Evolutionary conservation across 2,329 filamentous ascomycete genomes (phyloP).

Genomic region (Venturia pyrina): DNA sequence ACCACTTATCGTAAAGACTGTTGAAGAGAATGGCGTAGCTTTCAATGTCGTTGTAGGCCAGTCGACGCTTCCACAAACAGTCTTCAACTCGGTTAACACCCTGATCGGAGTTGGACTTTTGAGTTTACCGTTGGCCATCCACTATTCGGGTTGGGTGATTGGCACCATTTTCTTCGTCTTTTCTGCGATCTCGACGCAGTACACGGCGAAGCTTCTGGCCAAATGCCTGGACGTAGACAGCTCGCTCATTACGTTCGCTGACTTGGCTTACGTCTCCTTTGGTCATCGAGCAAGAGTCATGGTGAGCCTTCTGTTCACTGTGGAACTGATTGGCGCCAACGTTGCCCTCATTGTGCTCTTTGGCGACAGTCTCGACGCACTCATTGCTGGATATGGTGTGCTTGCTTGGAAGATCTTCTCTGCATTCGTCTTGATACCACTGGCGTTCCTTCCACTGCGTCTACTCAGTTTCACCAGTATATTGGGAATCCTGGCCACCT

Average conservation of each 20-base stretch:
- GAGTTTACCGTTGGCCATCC: slow-evolving; percentile 78
- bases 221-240: slow-evolving; percentile 82
- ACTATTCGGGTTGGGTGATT: slow-evolving; percentile 79
- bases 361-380: slow-evolving; percentile 73
- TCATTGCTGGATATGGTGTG: slow-evolving; percentile 62
- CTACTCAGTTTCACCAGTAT: slow-evolving; percentile 84
- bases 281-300: slow-evolving; percentile 70
- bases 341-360: slow-evolving; percentile 90
- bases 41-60: slow-evolving; percentile 80
- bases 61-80: slow-evolving; percentile 88
- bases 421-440: slow-evolving; percentile 63
- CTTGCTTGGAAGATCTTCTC: slow-evolving; percentile 79
- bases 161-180: slow-evolving; percentile 66
- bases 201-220: slow-evolving; percentile 76
- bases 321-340: slow-evolving; percentile 80
- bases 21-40: slow-evolving; percentile 75
- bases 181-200: slow-evolving; percentile 66
- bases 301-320: slow-evolving; percentile 75
- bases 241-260: slow-evolving; percentile 85
- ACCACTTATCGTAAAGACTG: slow-evolving; percentile 76
- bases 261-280: slow-evolving; percentile 85
- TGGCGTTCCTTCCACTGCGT: slow-evolving; percentile 76
- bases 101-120: slow-evolving; percentile 84
- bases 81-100: slow-evolving; percentile 94
- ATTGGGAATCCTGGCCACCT: slow-evolving; percentile 81